These are phyloP conservation scores for Saksenaea vasiformis DNA, from an alignment of 371 early-diverging fungal genomes.

Conservation along the genomic window DNA sequence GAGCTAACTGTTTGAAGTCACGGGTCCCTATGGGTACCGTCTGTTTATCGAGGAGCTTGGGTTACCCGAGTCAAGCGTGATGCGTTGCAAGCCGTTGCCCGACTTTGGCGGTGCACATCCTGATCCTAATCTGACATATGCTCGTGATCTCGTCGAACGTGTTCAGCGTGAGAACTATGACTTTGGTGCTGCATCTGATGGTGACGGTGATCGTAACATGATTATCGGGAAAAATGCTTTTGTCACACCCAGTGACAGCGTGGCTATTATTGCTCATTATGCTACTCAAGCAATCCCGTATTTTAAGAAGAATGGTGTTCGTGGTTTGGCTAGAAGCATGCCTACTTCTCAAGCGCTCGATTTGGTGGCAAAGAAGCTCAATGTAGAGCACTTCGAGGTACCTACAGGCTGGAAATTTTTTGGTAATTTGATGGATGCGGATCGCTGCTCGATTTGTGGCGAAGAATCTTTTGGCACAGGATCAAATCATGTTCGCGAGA, in stretches of 20 bases:
- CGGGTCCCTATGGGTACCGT: slow-evolving; percentile 89
- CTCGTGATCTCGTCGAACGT: slow-evolving; percentile 90
- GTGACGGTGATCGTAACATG: slow-evolving; percentile 97
- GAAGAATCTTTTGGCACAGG: slow-evolving; percentile 99
- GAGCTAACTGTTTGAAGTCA: slow-evolving; percentile 58
- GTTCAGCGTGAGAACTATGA: slow-evolving; percentile 78
- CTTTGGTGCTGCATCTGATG: slow-evolving; percentile 96
- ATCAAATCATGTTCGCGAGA: slow-evolving; percentile 97
- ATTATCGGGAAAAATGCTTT: slow-evolving; percentile 91
- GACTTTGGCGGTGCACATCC: slow-evolving; percentile 98
- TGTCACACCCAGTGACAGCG: slow-evolving; percentile 97
- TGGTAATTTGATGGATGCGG: slow-evolving; percentile 98
- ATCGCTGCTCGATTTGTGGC: slow-evolving; percentile 93
- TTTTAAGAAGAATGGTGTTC: slow-evolving; percentile 82
- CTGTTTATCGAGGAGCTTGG: slow-evolving; percentile 91
- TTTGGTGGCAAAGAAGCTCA: slow-evolving; percentile 83
- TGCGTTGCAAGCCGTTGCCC: slow-evolving; percentile 80
- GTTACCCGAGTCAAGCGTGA: slow-evolving; percentile 76
- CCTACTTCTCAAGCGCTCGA: slow-evolving; percentile 95
- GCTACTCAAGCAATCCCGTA: slow-evolving; percentile 87
- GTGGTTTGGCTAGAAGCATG: slow-evolving; percentile 95
- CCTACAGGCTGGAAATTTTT: slow-evolving; percentile 98
- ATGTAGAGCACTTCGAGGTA: slow-evolving; percentile 79
- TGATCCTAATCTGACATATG: slow-evolving; percentile 98
- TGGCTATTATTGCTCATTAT: slow-evolving; percentile 94